phyloP scores from a whole-genome alignment of 2,329 filamentous ascomycete genomes.

The Triangularia verruculosa region DNA sequence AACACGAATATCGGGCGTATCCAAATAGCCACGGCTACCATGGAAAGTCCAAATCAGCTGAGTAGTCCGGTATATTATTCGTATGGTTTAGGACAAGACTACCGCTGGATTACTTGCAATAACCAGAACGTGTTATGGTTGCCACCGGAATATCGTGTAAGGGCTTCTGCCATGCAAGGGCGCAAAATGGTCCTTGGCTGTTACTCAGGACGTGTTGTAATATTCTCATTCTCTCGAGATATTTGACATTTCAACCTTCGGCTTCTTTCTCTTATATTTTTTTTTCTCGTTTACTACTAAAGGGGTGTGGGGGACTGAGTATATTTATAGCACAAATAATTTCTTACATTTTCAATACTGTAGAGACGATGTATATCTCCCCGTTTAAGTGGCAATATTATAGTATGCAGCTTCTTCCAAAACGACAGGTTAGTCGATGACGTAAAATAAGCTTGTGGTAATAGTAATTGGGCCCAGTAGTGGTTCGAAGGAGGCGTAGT shows the following conservation, averaged over 20 bases:
- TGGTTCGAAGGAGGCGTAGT: no score
- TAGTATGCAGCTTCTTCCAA: no score
- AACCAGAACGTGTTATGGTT: conserved; percentile 12
- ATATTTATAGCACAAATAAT: no score
- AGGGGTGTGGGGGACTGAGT: conserved; percentile 11
- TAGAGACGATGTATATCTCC: no score
- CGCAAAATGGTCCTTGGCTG: conserved; percentile 13
- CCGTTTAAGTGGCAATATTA: no score
- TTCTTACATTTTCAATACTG: no score
- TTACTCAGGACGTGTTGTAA: conserved; percentile 14
- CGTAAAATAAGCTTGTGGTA: no score
- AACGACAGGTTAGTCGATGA: no score
- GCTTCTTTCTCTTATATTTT: conserved; percentile 11
- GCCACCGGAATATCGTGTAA: conserved; percentile 7
- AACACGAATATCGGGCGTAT: not conserved
- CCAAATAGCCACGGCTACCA: not conserved
- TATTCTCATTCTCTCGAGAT: conserved; percentile 11
- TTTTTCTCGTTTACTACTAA: conserved; percentile 14
- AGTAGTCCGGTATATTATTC: conserved; percentile 1
- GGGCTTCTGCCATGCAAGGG: conserved; percentile 2
- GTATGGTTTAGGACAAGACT: conserved; percentile 6
- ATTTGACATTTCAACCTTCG: conserved; percentile 6
- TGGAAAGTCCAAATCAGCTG: not conserved
- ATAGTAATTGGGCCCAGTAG: no score
- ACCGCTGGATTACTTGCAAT: conserved; percentile 15